Conservation (phyloP, 352 stramenopile species). For the Phytopythium kandeliae region DNA sequence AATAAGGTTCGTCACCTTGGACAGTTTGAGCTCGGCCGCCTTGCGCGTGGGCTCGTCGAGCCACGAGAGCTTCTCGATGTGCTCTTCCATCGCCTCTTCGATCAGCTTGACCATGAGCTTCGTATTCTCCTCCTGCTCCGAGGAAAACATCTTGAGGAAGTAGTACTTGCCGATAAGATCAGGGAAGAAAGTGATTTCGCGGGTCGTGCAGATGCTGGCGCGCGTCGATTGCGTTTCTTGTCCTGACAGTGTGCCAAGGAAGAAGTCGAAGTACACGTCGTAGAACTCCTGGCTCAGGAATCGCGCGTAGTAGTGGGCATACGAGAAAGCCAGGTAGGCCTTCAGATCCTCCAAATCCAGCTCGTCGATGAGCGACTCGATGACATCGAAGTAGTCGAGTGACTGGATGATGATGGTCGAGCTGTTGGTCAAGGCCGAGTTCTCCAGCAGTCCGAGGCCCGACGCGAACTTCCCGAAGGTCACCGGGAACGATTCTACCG, state of each 20-base stretch:
- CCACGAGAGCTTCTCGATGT: slow-evolving; percentile 86
- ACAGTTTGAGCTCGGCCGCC: slow-evolving; percentile 81
- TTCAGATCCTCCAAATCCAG: slow-evolving; percentile 38
- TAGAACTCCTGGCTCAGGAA: slow-evolving; percentile 61
- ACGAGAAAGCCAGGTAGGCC: slow-evolving; percentile 38
- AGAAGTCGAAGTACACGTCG: slow-evolving; percentile 86
- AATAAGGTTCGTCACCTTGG: slow-evolving; percentile 24
- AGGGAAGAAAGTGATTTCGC: slow-evolving; percentile 17
- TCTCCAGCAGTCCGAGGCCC: slow-evolving; percentile 6
- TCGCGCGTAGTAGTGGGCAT: slow-evolving; percentile 23
- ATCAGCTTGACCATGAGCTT: slow-evolving; percentile 78
- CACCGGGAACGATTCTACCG: slow-evolving; percentile 1
- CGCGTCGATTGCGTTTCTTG: slow-evolving; percentile 7
- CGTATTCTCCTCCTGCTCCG: slow-evolving; percentile 44
- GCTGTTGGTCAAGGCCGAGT: slow-evolving; percentile 4
- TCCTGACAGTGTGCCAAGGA: slow-evolving; percentile 58
- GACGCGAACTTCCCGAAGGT: slow-evolving; percentile 5
- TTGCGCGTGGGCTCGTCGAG: slow-evolving; percentile 77
- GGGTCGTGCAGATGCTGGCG: slow-evolving; percentile 30
- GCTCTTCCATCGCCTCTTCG: slow-evolving; percentile 62
- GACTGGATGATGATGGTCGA: slow-evolving; percentile 8
- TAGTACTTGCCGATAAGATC: slow-evolving; percentile 70
- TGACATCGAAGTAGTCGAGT: slow-evolving; percentile 7
- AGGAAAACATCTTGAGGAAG: slow-evolving; percentile 71
- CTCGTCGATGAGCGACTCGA: not conserved